Base-by-base conservation (phyloP, 345 rosid species). In the Adansonia digitata region DNA sequence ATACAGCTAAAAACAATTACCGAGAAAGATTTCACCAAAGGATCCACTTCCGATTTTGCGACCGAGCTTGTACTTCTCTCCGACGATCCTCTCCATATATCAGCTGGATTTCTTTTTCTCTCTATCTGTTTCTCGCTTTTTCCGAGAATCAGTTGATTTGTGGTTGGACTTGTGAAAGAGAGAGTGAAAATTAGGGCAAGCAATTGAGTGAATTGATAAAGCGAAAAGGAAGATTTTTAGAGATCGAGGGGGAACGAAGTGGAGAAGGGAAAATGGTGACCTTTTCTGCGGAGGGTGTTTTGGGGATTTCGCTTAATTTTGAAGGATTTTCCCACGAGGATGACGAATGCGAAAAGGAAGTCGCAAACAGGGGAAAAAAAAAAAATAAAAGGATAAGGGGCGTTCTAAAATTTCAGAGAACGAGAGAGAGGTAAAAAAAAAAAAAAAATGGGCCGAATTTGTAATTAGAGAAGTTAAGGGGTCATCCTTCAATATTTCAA, bases 31-130 rank as follows among this genome's bases (percentile, higher is more conserved):
- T 85, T 90, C 94, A 61, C 94, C 94, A 76, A 22, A 90, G 27
- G 94, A 88, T 79, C 92, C 94, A 74, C 94, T 83, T 68, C 94
- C 94, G 79, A 90, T 86, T 82, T 88, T 86, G 71, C 92, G 87
- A 72, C 89, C 94, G 29, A 88, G 75, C 81, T 84, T 89, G 81
- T 74, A 86, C 82, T 81, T 86, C 17, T 84, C 86, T 17, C 92
- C 92, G 39, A 90, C 78, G 59, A 85, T 75, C 73, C 92, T 82
- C 67, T 87, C 91, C 91, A 89, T 86, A 48, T 13, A 55, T 56
- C 34, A 35, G 45, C 11, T 24, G 9, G 48, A 43, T 26, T 71
- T 22, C 65, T 55, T 73, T 45, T 15, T 45, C 13, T 29, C 71
- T 22, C 72, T 31, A 37, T 46, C 14, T 45, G 22, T 22, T 51